Evolutionary conservation across 164 flowering plant species (phyloP).

Genomic region (Akebia trifoliata): DNA sequence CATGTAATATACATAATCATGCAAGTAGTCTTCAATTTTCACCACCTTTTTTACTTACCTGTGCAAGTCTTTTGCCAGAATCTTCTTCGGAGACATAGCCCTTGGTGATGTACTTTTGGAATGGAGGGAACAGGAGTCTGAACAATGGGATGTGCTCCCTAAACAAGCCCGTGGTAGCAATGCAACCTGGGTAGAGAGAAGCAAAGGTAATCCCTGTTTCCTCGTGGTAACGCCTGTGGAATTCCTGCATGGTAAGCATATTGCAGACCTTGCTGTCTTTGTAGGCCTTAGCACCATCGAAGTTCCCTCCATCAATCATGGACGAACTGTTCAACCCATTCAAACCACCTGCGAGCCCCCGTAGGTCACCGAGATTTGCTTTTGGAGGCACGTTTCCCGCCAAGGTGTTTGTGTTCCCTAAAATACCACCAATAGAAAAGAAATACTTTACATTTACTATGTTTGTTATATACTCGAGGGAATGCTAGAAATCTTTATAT

Average conservation of each 20-base stretch:
- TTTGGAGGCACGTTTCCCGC: slow-evolving; percentile 98
- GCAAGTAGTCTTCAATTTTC: neutral
- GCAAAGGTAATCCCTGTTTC: slow-evolving; percentile 88
- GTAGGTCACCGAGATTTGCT: slow-evolving; percentile 94
- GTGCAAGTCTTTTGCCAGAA: slow-evolving; percentile 87
- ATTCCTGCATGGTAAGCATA: slow-evolving; percentile 99
- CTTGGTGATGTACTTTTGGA: slow-evolving; percentile 97
- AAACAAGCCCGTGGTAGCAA: slow-evolving; percentile 88
- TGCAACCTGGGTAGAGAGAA: slow-evolving; percentile 98
- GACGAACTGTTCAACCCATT: slow-evolving; percentile 74
- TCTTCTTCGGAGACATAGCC: slow-evolving; percentile 92
- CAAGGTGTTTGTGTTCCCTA: slow-evolving; percentile 95
- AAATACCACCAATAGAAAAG: neutral
- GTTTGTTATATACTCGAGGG: too few relatives aligned
- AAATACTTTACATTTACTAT: neutral
- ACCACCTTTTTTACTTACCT: slow-evolving; percentile 29
- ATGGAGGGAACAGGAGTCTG: slow-evolving; percentile 92
- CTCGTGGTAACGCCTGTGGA: slow-evolving; percentile 92
- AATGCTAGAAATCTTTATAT: too few relatives aligned
- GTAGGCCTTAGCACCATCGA: slow-evolving; percentile 98
- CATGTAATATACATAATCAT: neutral
- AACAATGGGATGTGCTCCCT: slow-evolving; percentile 91
- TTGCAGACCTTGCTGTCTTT: slow-evolving; percentile 99
- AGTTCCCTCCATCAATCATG: slow-evolving; percentile 94
- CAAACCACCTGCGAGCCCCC: slow-evolving; percentile 90